A percentile compares a stretch with the other conserved stretches of the same genome.
Evolutionary conservation across 2,329 filamentous ascomycete species (phyloP).

Genomic region (Lithohypha guttulata): DNA sequence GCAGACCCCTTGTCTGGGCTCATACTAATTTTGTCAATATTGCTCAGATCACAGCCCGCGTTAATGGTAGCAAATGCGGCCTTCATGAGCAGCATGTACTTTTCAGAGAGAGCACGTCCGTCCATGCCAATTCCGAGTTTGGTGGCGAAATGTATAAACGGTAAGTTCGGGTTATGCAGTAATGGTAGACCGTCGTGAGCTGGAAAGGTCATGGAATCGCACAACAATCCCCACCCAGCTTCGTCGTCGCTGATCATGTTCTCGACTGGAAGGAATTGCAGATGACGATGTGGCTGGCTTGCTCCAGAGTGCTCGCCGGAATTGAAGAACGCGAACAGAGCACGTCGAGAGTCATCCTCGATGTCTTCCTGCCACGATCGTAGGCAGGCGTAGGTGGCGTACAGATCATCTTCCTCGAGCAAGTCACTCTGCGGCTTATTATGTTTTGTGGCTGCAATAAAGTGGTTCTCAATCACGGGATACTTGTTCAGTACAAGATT

Average conservation of each 20-base stretch:
- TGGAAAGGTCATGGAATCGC: conserved; percentile 30
- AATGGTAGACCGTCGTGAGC: conserved; percentile 34
- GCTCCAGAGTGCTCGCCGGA: conserved; percentile 39
- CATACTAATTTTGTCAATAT: conserved; percentile 10
- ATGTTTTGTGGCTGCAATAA: conserved; percentile 37
- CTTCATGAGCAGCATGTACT: conserved; percentile 35
- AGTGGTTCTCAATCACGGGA: conserved; percentile 39
- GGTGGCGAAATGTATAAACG: conserved; percentile 18
- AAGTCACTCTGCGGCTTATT: conserved; percentile 36
- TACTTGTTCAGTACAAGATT: conserved; percentile 39
- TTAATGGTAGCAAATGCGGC: conserved; percentile 19
- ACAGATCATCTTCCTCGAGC: conserved; percentile 33
- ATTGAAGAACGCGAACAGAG: conserved; percentile 40
- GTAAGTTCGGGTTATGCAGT: conserved; percentile 35
- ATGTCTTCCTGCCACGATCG: conserved; percentile 28
- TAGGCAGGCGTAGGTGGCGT: conserved; percentile 32
- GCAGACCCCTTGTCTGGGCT: conserved; percentile 20
- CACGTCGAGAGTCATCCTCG: conserved; percentile 15
- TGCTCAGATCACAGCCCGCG: background rate
- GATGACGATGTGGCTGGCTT: conserved; percentile 38
- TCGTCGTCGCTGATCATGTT: conserved; percentile 27
- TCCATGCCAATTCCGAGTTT: conserved; percentile 11
- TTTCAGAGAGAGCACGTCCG: conserved; percentile 25
- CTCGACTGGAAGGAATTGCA: conserved; percentile 39
- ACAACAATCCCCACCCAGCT: conserved; percentile 38